Evolutionary conservation across 2,329 filamentous ascomycete species (phyloP).

Genomic region (Microdochium bolleyi): DNA sequence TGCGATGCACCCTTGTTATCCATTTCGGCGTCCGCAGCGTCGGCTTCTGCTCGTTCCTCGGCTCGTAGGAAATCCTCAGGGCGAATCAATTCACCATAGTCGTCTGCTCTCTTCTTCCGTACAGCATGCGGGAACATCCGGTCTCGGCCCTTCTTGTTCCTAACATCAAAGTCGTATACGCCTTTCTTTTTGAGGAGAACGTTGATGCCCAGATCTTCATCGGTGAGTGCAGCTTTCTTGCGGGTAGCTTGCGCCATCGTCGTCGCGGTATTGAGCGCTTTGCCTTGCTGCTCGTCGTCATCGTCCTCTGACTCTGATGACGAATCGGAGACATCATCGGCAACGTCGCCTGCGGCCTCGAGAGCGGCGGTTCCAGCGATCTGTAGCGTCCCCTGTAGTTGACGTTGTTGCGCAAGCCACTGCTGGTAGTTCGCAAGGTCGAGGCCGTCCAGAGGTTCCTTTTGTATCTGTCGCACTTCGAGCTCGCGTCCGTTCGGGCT

Average conservation of each 20-base stretch:
- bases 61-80: constrained; percentile 90
- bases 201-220: constrained; percentile 88
- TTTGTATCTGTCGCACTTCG: constrained; percentile 51
- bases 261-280: constrained; percentile 80
- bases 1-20: constrained; percentile 41
- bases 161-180: constrained; percentile 88
- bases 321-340: constrained; percentile 79
- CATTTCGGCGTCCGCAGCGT: constrained; percentile 53
- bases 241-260: constrained; percentile 76
- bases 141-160: constrained; percentile 85
- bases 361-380: constrained; percentile 58
- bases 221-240: constrained; percentile 78
- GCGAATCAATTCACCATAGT: constrained; percentile 89
- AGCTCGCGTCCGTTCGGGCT: constrained; percentile 43
- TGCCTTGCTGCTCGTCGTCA: constrained; percentile 83
- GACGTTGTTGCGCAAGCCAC: constrained; percentile 80
- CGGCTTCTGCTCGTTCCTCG: constrained; percentile 75
- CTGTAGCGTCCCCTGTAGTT: constrained; percentile 76
- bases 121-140: constrained; percentile 85
- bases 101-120: constrained; percentile 71
- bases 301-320: constrained; percentile 84
- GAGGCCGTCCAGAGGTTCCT: constrained; percentile 61
- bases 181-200: constrained; percentile 81
- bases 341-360: constrained; percentile 63
- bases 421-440: constrained; percentile 83